Conservation (phyloP, 2,329 filamentous ascomycete species). For the Aspergillus eucalypticola region DNA sequence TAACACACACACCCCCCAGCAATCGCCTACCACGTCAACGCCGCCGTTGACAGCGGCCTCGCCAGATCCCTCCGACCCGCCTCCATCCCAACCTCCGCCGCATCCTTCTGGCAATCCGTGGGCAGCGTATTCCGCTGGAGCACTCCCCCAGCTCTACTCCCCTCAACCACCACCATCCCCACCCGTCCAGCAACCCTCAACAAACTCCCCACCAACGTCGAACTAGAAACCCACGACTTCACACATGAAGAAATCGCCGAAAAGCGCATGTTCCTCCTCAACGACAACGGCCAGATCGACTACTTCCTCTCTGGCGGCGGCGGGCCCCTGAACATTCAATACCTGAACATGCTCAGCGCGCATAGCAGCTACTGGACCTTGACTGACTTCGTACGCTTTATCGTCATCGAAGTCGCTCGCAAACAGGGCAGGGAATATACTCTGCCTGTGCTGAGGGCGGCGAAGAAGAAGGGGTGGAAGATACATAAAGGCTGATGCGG, state of each 20-base stretch:
- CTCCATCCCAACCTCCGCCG: conserved; percentile 72
- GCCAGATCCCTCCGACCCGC: conserved; percentile 74
- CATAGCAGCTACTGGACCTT: conserved; percentile 93
- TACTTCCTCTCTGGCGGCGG: conserved; percentile 81
- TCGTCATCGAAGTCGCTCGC: conserved; percentile 85
- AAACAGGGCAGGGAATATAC: conserved; percentile 65
- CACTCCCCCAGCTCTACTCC: conserved; percentile 52
- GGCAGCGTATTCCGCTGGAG: conserved; percentile 63
- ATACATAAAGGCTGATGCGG: conserved; percentile 33
- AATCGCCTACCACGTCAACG: conserved; percentile 90
- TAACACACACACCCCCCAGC: conserved; percentile 49
- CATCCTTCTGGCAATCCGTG: conserved; percentile 65
- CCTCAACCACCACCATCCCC: conserved; percentile 69
- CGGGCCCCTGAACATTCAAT: conserved; percentile 89
- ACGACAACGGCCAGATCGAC: conserved; percentile 96
- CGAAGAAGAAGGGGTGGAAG: conserved; percentile 55
- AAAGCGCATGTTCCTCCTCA: conserved; percentile 80
- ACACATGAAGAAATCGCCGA: conserved; percentile 89
- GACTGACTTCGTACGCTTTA: conserved; percentile 82
- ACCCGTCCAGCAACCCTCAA: conserved; percentile 58
- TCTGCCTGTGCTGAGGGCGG: conserved; percentile 55
- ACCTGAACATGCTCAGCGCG: conserved; percentile 93
- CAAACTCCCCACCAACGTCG: conserved; percentile 69
- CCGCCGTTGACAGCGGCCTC: conserved; percentile 80
- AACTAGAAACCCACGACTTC: conserved; percentile 95